phyloP scores from a whole-genome alignment of 345 rosid genomes.

The Rhizophora apiculata region DNA sequence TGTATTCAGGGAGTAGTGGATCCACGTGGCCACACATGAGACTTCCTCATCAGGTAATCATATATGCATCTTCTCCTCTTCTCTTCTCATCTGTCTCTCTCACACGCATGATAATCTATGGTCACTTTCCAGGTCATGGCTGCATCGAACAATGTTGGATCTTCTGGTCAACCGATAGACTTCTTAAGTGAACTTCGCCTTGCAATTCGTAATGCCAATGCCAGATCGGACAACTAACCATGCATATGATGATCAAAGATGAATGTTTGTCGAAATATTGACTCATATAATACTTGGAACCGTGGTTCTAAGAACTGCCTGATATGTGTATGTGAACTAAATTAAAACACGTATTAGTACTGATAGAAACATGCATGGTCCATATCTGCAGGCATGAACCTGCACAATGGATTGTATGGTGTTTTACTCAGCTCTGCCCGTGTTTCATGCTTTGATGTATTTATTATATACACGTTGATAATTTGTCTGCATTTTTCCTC shows the following conservation, averaged over 20 bases:
- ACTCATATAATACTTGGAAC: slow-evolving; percentile 4
- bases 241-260: neutral
- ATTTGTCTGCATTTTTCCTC: no score
- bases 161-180: slow-evolving; percentile 46
- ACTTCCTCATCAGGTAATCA: slow-evolving; percentile 65
- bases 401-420: no score
- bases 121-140: slow-evolving; percentile 35
- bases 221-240: slow-evolving; percentile 20
- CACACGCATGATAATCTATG: slow-evolving; percentile 3
- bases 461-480: no score
- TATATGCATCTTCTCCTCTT: neutral
- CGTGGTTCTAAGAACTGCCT: slow-evolving; percentile 7
- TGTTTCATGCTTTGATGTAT: no score
- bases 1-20: slow-evolving; percentile 48
- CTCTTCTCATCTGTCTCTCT: neutral
- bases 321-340: slow-evolving; percentile 11
- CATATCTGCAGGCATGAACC: no score
- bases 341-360: no score
- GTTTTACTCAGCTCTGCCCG: no score
- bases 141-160: slow-evolving; percentile 29
- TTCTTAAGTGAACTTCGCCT: slow-evolving; percentile 55
- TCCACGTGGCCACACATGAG: slow-evolving; percentile 48
- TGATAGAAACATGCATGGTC: no score
- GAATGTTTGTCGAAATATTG: slow-evolving; percentile 6
- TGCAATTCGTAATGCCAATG: slow-evolving; percentile 37